Evolutionary conservation across 2,329 filamentous ascomycete species (phyloP), one percentile per base, ranked within the genome.

Genomic region (Cercospora janseana): DNA sequence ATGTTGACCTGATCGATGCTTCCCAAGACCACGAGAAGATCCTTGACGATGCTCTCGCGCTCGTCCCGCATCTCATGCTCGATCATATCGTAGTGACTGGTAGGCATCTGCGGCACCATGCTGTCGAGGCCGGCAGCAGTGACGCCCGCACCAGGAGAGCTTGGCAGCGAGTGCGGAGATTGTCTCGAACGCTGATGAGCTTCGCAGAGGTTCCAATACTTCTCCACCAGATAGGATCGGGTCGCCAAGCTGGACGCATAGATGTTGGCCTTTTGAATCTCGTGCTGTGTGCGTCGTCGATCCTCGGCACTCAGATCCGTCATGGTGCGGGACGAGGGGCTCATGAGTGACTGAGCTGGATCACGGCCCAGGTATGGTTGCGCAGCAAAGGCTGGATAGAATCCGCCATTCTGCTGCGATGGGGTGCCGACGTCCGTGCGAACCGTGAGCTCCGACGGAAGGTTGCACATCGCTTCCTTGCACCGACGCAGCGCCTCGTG

Each of bases 241-340:
- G 88, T 94, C 2, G 85, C 83, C 7, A 95, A 75, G 62, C 90
- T 86, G 4, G 86, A 92, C 2, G 85, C 82, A 64, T 92, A 89
- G 29, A 95, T 87, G 66, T 95, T 95, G 5, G 88, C 87, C 66
- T 94, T 95, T 66, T 95, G 89, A 23, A 95, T 93, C 69, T 95
- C 90, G 58, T 85, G 89, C 64, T 93, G 88, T 4, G 90, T 72
- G 23, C 64, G 62, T 28, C 71, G 68, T 4, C 73, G 69, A 29
- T 71, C 63, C 51, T 73, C 71, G 1, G 65, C 62, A 9, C 61
- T 55, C 29, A 69, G 66, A 20, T 65, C 62, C n/a, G 49, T 44
- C 38, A 62, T 59, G 6, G 50, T 45, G 8, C 59, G 61, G 32
- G 64, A 66, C 2, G 55, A 56, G 29, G 69, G 69, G 61, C 68